Base-by-base conservation (phyloP, 768 basidiomycete genomes). In the Collybia sordida region DNA sequence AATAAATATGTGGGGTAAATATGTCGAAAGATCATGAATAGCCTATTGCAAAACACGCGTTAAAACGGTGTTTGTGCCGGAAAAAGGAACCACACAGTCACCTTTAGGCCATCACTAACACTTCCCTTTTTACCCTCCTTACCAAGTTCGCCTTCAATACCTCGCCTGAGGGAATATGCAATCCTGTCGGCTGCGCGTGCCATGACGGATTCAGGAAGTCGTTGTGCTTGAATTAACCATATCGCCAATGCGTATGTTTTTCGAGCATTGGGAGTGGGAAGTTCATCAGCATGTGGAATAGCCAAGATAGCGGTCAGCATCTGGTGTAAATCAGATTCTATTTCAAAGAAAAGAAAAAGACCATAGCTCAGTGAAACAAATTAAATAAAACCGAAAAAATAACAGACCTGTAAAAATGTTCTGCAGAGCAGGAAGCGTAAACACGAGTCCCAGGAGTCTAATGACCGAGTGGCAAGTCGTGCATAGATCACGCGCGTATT, bases 121-220 rank as follows among this genome's bases (percentile, higher is more conserved):
- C 90, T 82, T 0, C 91, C 91, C 59, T 90, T 92, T 72, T 93
- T 93, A 8, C 91, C 91, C 64, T 93, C 91, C 62, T 89, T 90
- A 4, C 91, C 91, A 12, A 93, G 78, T 54, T 92, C 86, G 6
- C 91, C 91, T 47, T 88, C 86, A 51, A 93, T 78, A 21, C 86
- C 91, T 38, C 90, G 83, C 44, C 82, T 77, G 17, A 93, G 62
- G 2, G 88, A 87, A 50, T 81, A 82, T 1, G 85, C 77, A 27
- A 93, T 89, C 21, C 85, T 77, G 56, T 83, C 80, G 6, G 75
- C 78, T 5, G 86, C 80, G 5, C 85, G 85, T 8, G 69, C 58
- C 12, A 93, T 72, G 18, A 92, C 77, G 0, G 71, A 67, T 17
- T 72, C 66, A 18, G 90, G 85, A 7, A 93, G 74, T 6, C 86